These are phyloP conservation scores for Penicillium bialowiezense DNA, from an alignment of 495 filamentous ascomycete species.

Conservation along the genomic window DNA sequence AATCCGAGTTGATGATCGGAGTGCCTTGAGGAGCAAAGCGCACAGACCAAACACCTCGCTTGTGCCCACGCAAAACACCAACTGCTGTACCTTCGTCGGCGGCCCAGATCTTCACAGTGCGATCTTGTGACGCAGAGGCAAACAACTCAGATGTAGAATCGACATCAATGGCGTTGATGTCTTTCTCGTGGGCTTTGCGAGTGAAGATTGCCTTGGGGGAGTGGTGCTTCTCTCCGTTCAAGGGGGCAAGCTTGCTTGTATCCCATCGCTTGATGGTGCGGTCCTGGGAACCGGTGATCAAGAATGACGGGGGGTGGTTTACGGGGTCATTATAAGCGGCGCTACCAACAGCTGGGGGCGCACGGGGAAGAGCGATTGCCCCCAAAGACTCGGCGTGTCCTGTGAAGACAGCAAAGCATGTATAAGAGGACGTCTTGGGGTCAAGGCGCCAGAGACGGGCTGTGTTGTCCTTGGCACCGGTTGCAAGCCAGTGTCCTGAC, in stretches of 20 bases:
- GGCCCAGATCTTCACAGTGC: slow-evolving; percentile 95
- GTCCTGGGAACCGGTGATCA: slow-evolving; percentile 91
- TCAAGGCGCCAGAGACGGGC: slow-evolving; percentile 90
- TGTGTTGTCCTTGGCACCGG: slow-evolving; percentile 93
- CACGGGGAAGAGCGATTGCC: slow-evolving; percentile 79
- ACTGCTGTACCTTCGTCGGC: slow-evolving; percentile 80
- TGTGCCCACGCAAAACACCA: slow-evolving; percentile 87
- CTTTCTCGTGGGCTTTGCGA: slow-evolving; percentile 94
- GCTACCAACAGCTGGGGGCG: slow-evolving; percentile 60
- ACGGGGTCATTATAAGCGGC: slow-evolving; percentile 64
- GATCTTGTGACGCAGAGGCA: slow-evolving; percentile 94
- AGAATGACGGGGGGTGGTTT: slow-evolving; percentile 74
- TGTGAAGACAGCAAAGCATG: slow-evolving; percentile 74
- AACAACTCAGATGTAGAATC: slow-evolving; percentile 68
- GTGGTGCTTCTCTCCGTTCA: slow-evolving; percentile 38
- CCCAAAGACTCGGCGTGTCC: slow-evolving; percentile 94
- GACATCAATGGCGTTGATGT: slow-evolving; percentile 92
- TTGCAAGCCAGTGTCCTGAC: slow-evolving; percentile 95
- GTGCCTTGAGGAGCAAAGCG: slow-evolving; percentile 78
- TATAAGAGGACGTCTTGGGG: slow-evolving; percentile 67
- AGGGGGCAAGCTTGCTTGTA: slow-evolving; percentile 48
- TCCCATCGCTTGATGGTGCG: slow-evolving; percentile 92
- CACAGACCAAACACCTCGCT: slow-evolving; percentile 92
- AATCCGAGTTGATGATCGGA: slow-evolving; percentile 67
- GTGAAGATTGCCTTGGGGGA: slow-evolving; percentile 65